These are phyloP conservation scores for Hypomyces rosellus DNA, from an alignment of 2,329 filamentous ascomycete genomes.

Conservation along the genomic window DNA sequence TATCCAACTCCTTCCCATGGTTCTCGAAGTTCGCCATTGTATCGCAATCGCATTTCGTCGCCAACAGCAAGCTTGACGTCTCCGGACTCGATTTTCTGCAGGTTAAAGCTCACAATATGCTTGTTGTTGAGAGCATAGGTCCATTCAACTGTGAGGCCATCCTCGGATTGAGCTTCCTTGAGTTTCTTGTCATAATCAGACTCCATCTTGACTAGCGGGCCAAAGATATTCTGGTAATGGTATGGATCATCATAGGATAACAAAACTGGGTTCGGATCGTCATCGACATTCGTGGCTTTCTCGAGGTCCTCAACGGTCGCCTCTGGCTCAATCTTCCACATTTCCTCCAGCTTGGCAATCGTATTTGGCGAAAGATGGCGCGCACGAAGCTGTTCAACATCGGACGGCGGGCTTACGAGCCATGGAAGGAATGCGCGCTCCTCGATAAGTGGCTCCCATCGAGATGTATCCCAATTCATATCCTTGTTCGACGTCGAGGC, in stretches of 20 bases:
- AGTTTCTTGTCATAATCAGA: conserved; percentile 98
- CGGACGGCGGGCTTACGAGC: conserved; percentile 83
- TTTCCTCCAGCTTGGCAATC: conserved; percentile 92
- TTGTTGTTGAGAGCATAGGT: conserved; percentile 96
- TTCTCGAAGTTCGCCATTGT: conserved; percentile 85
- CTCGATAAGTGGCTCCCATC: conserved; percentile 96
- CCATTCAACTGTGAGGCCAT: conserved; percentile 91
- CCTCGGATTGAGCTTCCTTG: conserved; percentile 96
- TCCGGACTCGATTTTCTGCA: conserved; percentile 94
- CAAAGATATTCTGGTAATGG: conserved; percentile 98
- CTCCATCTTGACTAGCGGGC: conserved; percentile 96
- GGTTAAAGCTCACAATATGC: conserved; percentile 87
- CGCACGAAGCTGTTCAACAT: conserved; percentile 92
- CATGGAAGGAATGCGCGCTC: conserved; percentile 91
- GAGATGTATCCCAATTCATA: conserved; percentile 98
- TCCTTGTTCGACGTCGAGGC: conserved; percentile 94
- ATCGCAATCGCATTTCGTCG: conserved; percentile 96
- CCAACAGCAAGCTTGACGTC: conserved; percentile 97
- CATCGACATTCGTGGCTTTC: conserved; percentile 84
- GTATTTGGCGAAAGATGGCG: conserved; percentile 88
- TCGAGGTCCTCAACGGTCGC: conserved; percentile 89
- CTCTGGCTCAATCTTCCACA: conserved; percentile 93
- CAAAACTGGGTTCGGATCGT: conserved; percentile 88
- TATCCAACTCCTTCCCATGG: conserved; percentile 98
- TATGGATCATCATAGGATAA: conserved; percentile 95